Evolutionary conservation across 805 yeast species (phyloP).

Genomic region (Ogataea wickerhamii): DNA sequence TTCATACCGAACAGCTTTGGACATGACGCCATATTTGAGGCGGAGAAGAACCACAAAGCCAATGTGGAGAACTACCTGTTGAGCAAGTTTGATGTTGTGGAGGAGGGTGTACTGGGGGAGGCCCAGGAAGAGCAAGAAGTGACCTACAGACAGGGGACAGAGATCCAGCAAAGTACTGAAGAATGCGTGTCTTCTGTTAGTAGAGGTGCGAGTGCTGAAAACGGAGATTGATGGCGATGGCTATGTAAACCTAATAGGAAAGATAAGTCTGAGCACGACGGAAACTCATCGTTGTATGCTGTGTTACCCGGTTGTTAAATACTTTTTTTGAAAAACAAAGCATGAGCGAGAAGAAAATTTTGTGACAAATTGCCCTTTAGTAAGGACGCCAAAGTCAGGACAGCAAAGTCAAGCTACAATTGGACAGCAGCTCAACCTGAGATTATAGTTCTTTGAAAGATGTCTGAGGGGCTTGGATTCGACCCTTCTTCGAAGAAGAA

Average conservation of each 20-base stretch:
- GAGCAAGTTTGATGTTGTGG: constrained; percentile 66
- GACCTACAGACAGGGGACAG: constrained; percentile 46
- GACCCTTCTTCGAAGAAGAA: constrained; percentile 76
- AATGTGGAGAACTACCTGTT: constrained; percentile 77
- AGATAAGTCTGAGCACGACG: not conserved
- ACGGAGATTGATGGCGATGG: no score
- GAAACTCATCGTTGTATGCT: not conserved
- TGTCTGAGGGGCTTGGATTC: constrained; percentile 53
- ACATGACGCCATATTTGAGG: constrained; percentile 86
- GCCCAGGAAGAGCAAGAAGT: constrained; percentile 34
- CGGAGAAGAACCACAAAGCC: constrained; percentile 72
- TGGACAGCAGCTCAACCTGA: not conserved
- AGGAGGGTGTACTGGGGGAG: constrained; percentile 39
- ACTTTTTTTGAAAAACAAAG: no score
- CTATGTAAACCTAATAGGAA: no score
- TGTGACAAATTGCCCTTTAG: not conserved
- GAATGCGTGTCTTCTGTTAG: not conserved
- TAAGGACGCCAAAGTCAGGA: not conserved
- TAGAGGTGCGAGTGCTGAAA: no score
- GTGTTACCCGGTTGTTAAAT: not conserved
- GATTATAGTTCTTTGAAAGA: constrained; percentile 6
- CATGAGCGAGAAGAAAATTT: not conserved
- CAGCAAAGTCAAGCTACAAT: not conserved
- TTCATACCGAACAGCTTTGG: constrained; percentile 68
- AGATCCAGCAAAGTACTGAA: constrained; percentile 30